phyloP scores from a whole-genome alignment of 139 green algal species.

The Chlamydomonas eustigma region DNA sequence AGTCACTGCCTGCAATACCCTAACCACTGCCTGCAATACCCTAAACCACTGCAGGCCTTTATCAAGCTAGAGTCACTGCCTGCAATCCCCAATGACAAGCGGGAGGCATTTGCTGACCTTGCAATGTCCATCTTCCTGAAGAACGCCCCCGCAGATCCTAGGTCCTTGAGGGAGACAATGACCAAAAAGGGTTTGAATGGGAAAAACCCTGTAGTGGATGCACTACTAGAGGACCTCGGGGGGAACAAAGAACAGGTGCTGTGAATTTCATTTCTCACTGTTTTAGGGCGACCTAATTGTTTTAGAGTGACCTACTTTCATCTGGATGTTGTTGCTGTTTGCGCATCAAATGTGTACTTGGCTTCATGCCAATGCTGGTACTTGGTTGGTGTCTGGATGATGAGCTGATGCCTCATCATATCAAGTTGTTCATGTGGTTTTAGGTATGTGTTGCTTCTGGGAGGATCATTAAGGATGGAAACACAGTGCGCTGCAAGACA shows the following conservation, averaged over 20 bases:
- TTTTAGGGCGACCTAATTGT: too few species aligned
- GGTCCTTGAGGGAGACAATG: constrained; percentile 28
- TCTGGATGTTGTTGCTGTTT: too few species aligned
- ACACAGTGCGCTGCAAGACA: constrained; percentile 50
- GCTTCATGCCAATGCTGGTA: too few species aligned
- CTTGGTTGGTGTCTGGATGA: too few species aligned
- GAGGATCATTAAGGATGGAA: constrained; percentile 38
- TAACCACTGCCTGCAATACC: background rate
- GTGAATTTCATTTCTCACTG: too few species aligned
- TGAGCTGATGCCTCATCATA: too few species aligned
- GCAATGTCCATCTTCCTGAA: constrained; percentile 74
- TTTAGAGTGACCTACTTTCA: too few species aligned
- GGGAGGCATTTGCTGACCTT: constrained; percentile 54
- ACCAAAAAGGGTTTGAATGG: background rate
- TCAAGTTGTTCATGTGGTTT: too few species aligned
- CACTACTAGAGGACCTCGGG: constrained; percentile 43
- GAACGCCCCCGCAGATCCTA: constrained; percentile 60
- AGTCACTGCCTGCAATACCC: constrained; percentile 44
- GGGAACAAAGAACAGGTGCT: constrained; percentile 15
- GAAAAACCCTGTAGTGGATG: constrained; percentile 25
- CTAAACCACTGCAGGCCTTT: constrained; percentile 49
- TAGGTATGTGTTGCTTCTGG: constrained; percentile 67
- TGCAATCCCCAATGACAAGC: constrained; percentile 35
- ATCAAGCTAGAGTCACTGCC: constrained; percentile 68
- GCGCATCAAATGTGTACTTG: too few species aligned